phyloP scores from a whole-genome alignment of 495 filamentous ascomycete genomes.

The Aspergillus baeticus region DNA sequence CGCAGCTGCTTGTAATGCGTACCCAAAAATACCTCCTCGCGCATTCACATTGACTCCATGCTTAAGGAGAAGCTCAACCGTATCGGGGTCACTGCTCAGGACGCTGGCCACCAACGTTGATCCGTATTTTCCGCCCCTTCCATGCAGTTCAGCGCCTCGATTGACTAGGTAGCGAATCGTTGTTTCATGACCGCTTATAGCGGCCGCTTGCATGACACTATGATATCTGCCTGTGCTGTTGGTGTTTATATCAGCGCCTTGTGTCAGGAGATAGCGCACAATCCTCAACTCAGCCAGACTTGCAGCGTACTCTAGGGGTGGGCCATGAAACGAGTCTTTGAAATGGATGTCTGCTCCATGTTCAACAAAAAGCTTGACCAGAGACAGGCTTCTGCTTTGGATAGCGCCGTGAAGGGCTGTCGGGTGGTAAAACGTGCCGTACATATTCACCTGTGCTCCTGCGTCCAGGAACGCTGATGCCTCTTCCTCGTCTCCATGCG shows the following conservation, averaged over 20 bases:
- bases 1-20: not conserved
- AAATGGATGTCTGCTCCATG: not conserved
- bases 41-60: not conserved
- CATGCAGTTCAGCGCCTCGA: not conserved
- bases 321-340: not conserved
- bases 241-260: too few relatives aligned
- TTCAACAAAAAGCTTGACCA: not conserved
- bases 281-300: too few relatives aligned
- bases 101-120: not conserved
- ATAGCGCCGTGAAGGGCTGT: not conserved
- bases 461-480: not conserved
- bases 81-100: not conserved
- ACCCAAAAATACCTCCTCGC: not conserved
- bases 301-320: not conserved
- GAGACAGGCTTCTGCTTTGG: not conserved
- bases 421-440: not conserved
- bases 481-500: not conserved
- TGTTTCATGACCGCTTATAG: not conserved
- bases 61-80: not conserved
- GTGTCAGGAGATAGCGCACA: too few relatives aligned
- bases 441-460: not conserved
- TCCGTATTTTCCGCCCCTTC: not conserved
- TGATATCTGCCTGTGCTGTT: not conserved
- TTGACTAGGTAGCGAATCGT: not conserved
- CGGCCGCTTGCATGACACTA: not conserved